Evolutionary conservation across 345 rosid species (phyloP), one percentile per base, ranked within the genome.

Genomic region (Chamaenerion angustifolium): DNA sequence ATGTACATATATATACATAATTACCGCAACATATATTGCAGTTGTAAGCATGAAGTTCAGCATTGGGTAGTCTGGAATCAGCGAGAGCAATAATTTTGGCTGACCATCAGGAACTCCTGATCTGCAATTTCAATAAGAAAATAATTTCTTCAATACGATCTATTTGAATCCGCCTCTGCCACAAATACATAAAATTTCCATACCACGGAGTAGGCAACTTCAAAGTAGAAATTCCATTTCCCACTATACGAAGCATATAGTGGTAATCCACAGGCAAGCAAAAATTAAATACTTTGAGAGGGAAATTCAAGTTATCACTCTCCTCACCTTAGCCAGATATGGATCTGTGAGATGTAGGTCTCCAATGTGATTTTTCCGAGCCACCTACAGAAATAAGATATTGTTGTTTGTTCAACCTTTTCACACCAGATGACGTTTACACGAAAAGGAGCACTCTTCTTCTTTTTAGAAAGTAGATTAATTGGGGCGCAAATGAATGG

Each of bases 321-420:
- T 45, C 55, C 69, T 55, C 75, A 82, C 98, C 98, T 92, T 61
- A 92, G 76, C 98, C 98, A 92, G 68, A 89, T 85, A 70, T 89
- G 95, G 70, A 85, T 69, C 57, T 89, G 95, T 11, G 88, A 89
- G 69, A 89, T 77, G 64, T 89, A 89, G 35, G 94, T 89, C 74
- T 89, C 95, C 62, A 89, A 66, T 37, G 95, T 85, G 58, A 85
- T 71, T 74, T 85, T 85, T 56, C 94, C 95, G 27, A 89, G 94
- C 95, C 94, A 90, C 61, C 96, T 83, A 55, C 63, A 45, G n/a
- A 62, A 64, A 14, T 23, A 40, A 49, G 31, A 12, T n/a, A n/a
- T 0, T 44, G 8, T 40, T 46, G 51, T 56, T 15, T 45, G 44
- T 31, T 31, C 37, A 31, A 31, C 7, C 37, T 31, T 31, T 7